A percentile compares a stretch with the other conserved stretches of the same genome.
Evolutionary conservation across 306 rosid species (phyloP).

Genomic region (Prunus persica): Prunus_persica_NCBIv2 NC_034016.1:4285001-4285500

Average conservation of each 20-base stretch:
- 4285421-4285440: slow-evolving; percentile 36
- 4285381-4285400: slow-evolving; percentile 41
- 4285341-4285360: slow-evolving; percentile 31
- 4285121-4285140: no score
- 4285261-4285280: slow-evolving; percentile 35
- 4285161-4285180: slow-evolving; percentile 67
- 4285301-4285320: slow-evolving; percentile 42
- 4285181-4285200: slow-evolving; percentile 46
- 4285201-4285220: slow-evolving; percentile 44
- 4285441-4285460: slow-evolving; percentile 20
- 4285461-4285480: no score
- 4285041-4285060: no score
- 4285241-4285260: slow-evolving; percentile 59
- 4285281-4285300: slow-evolving; percentile 31
- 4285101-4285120: no score
- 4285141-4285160: no score
- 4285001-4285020: no score
- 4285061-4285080: no score
- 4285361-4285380: slow-evolving; percentile 26
- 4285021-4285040: no score
- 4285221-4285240: slow-evolving; percentile 50
- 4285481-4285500: no score
- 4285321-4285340: slow-evolving; percentile 63
- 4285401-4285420: slow-evolving; percentile 21
- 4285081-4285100: no score